These are phyloP conservation scores for Podospora didyma DNA, from an alignment of 495 filamentous ascomycete genomes.

Conservation along the genomic window DNA sequence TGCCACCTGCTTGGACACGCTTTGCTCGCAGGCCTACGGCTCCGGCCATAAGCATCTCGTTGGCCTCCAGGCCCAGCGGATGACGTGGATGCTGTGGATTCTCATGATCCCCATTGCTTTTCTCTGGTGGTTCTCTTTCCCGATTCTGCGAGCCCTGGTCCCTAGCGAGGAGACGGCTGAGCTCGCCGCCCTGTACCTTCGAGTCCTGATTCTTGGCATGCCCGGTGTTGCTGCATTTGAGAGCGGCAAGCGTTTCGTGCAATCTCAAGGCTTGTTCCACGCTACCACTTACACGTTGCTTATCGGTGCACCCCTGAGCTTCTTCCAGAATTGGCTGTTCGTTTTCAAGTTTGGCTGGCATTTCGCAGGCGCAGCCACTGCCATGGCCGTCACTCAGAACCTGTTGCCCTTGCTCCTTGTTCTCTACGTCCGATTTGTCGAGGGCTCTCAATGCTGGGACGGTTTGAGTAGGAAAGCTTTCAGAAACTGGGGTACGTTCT, in stretches of 20 bases:
- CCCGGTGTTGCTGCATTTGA: slow-evolving; percentile 69
- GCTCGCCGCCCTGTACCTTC: slow-evolving; percentile 63
- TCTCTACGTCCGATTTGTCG: slow-evolving; percentile 68
- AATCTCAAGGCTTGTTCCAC: slow-evolving; percentile 67
- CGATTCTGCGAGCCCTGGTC: slow-evolving; percentile 53
- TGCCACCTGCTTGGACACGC: slow-evolving; percentile 65
- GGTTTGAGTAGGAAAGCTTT: slow-evolving; percentile 69
- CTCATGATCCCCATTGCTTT: slow-evolving; percentile 60
- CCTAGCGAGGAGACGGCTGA: slow-evolving; percentile 60
- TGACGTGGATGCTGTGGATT: slow-evolving; percentile 61
- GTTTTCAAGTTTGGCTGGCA: slow-evolving; percentile 70
- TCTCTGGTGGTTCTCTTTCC: slow-evolving; percentile 55
- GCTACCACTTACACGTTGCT: slow-evolving; percentile 66
- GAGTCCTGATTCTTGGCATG: slow-evolving; percentile 58
- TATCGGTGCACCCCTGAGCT: slow-evolving; percentile 63
- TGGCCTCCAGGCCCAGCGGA: slow-evolving; percentile 67
- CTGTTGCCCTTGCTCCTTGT: slow-evolving; percentile 71
- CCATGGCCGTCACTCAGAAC: slow-evolving; percentile 78
- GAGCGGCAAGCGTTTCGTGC: slow-evolving; percentile 68
- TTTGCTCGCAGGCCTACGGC: slow-evolving; percentile 73
- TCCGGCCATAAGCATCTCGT: slow-evolving; percentile 64
- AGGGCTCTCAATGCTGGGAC: slow-evolving; percentile 80
- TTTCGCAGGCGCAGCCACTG: slow-evolving; percentile 80
- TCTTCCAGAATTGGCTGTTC: slow-evolving; percentile 62
- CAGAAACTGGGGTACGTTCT: slow-evolving; percentile 63